Conservation (phyloP, 1,139 yeast species). For the Pichia sp. region DNA sequence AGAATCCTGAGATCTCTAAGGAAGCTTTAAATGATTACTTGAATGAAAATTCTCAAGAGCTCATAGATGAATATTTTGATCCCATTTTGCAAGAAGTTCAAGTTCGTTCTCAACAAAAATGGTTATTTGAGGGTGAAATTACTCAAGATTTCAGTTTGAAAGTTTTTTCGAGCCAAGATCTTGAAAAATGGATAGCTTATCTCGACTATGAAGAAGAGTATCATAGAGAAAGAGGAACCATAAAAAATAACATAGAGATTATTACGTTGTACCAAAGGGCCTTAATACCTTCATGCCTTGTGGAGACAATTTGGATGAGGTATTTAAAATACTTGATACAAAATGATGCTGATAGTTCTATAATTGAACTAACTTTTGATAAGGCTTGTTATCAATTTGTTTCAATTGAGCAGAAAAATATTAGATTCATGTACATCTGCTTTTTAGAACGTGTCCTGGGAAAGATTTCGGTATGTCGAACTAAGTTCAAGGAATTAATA, state of each 20-base stretch:
- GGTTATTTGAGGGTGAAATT: slow-evolving; percentile 55
- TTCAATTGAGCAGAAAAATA: slow-evolving; percentile 34
- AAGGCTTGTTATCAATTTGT: slow-evolving; percentile 40
- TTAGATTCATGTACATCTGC: slow-evolving; percentile 38
- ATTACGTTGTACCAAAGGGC: slow-evolving; percentile 51
- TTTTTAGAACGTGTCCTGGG: slow-evolving; percentile 25
- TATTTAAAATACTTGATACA: slow-evolving; percentile 41
- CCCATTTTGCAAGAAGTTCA: slow-evolving; percentile 42
- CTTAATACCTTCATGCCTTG: slow-evolving; percentile 48
- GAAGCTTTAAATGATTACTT: slow-evolving; percentile 21
- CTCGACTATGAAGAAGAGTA: slow-evolving; percentile 43
- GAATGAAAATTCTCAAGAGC: slow-evolving; percentile 26
- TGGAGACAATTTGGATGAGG: slow-evolving; percentile 48
- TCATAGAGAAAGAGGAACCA: slow-evolving; percentile 35
- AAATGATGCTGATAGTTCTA: slow-evolving; percentile 19
- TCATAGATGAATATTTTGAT: slow-evolving; percentile 38
- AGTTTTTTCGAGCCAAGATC: slow-evolving; percentile 33
- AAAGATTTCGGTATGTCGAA: slow-evolving; percentile 17
- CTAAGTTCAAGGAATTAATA: slow-evolving; percentile 17
- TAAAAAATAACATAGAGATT: slow-evolving; percentile 23
- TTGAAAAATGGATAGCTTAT: slow-evolving; percentile 45
- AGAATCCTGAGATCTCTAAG: slow-evolving; percentile 8
- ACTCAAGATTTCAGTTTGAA: slow-evolving; percentile 38
- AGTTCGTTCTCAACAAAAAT: slow-evolving; percentile 42
- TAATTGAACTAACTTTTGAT: slow-evolving; percentile 32